Conservation (phyloP, 1,139 yeast genomes). For the Taphrina deformans region DNA sequence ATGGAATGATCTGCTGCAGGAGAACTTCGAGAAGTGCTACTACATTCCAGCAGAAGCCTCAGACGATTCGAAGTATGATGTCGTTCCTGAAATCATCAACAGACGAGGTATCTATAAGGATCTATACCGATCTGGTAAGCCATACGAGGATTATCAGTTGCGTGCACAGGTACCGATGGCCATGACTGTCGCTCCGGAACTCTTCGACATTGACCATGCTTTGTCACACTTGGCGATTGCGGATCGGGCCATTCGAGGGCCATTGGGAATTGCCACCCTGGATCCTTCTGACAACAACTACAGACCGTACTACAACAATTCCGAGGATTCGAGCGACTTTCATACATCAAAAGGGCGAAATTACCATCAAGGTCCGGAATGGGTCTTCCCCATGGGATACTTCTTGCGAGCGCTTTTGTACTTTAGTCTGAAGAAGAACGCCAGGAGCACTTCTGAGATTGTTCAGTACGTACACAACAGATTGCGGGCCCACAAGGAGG, state of each 20-base stretch:
- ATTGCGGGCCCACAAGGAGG: constrained; percentile 61
- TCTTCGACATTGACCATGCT: constrained; percentile 66
- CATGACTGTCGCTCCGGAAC: constrained; percentile 88
- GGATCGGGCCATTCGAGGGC: constrained; percentile 75
- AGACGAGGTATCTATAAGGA: constrained; percentile 95
- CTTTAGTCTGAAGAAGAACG: constrained; percentile 52
- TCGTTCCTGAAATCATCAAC: constrained; percentile 68
- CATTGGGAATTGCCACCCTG: constrained; percentile 85
- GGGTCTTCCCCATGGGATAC: constrained; percentile 93
- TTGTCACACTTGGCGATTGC: constrained; percentile 65
- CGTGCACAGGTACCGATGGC: constrained; percentile 93
- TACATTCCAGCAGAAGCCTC: constrained; percentile 68
- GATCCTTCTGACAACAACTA: constrained; percentile 92
- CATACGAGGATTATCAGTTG: constrained; percentile 89
- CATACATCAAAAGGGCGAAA: constrained; percentile 94
- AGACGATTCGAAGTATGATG: constrained; percentile 58
- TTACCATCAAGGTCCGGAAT: constrained; percentile 98
- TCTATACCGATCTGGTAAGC: constrained; percentile 72
- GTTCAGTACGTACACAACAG: constrained; percentile 54
- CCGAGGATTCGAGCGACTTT: constrained; percentile 79
- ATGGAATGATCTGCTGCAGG: constrained; percentile 71
- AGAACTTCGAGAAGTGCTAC: constrained; percentile 74
- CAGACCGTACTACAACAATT: constrained; percentile 80
- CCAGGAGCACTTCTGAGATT: constrained; percentile 43
- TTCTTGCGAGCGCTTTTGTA: constrained; percentile 71